Base-by-base conservation (phyloP, 306 rosid species). In the Medicago lupulina region DNA sequence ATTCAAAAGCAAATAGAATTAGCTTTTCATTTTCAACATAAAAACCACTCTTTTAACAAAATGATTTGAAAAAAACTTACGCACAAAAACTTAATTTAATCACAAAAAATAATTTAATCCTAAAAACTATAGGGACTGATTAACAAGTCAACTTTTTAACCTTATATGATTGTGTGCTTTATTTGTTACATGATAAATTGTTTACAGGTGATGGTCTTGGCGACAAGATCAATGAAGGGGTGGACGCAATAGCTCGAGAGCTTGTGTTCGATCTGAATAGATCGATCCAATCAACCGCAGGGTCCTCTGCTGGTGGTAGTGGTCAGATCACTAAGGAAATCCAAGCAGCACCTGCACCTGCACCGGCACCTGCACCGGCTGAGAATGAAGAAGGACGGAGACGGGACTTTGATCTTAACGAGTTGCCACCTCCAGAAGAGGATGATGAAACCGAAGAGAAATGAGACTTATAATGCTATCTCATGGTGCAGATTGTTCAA, bases 181-280 rank as follows among this genome's bases (percentile, higher is more conserved):
- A 50, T 36, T 50, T 12, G 1, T 60, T 28, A 38, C 21, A 34
- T 55, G 23, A 14, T 62, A 53, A 19, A 19, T 55, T 55, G 15
- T 46, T 9, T 60, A 9, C 44, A 70, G 83, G 67, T 3, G 60
- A 49, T 5, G 41, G 50, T 46, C 38, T 4, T 34, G 69, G 31
- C 34, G 14, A 70, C 25, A 60, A 18, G 9, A 5, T 55, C 1
- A 39, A 3, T 17, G 75, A 55, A 5, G 54, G n/a, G 15, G 8
- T 38, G 3, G 8, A 60, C 9, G 15, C 46, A 0, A 7, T 74
- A 14, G 12, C 28, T 19, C 28, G 16, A 51, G 34, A 51, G 25
- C 12, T 49, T 8, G 34, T 9, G 1, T 16, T 79, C 40, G 81
- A 76, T 31, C 14, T 79, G 55, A 83, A 83, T 15, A n/a, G 44